These are phyloP conservation scores for Fusarium begoniae DNA, from an alignment of 2,329 filamentous ascomycete species.

Conservation along the genomic window DNA sequence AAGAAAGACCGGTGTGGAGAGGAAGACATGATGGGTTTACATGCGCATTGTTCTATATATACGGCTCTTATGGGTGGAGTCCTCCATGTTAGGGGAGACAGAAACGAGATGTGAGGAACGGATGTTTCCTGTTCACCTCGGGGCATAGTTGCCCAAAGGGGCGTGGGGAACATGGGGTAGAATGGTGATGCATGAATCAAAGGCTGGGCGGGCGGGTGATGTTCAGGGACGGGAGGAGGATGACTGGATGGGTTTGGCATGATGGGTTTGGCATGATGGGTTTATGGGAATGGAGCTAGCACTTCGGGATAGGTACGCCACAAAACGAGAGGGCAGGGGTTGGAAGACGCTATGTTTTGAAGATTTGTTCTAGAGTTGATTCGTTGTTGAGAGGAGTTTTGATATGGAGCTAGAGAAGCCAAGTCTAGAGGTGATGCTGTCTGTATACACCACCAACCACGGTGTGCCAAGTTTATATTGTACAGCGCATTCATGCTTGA, in stretches of 20 bases:
- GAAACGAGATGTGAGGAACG: constrained; percentile 26
- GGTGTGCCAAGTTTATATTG: not conserved
- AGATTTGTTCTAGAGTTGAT: not conserved
- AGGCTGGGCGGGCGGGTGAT: constrained; percentile 9
- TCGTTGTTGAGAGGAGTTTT: not conserved
- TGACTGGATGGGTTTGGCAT: constrained; percentile 4
- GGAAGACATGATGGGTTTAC: not conserved
- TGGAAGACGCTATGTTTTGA: not conserved
- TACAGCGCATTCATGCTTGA: not conserved
- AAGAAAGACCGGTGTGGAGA: constrained; percentile 34
- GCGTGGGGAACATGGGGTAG: constrained; percentile 19
- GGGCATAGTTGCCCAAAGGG: constrained; percentile 16
- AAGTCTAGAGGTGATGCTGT: not conserved
- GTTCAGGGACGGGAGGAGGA: constrained; percentile 20
- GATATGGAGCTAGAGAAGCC: not conserved
- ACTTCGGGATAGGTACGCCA: not conserved
- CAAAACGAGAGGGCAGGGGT: not conserved
- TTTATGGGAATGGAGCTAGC: not conserved
- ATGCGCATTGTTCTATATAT: constrained; percentile 34
- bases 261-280: constrained; percentile 1
- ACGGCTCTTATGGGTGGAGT: constrained; percentile 19
- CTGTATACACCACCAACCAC: not conserved
- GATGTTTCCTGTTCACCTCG: constrained; percentile 6
- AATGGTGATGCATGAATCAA: constrained; percentile 11
- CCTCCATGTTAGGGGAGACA: not conserved